phyloP scores from a whole-genome alignment of 1,139 yeast genomes.

The Pichia sp. region DNA sequence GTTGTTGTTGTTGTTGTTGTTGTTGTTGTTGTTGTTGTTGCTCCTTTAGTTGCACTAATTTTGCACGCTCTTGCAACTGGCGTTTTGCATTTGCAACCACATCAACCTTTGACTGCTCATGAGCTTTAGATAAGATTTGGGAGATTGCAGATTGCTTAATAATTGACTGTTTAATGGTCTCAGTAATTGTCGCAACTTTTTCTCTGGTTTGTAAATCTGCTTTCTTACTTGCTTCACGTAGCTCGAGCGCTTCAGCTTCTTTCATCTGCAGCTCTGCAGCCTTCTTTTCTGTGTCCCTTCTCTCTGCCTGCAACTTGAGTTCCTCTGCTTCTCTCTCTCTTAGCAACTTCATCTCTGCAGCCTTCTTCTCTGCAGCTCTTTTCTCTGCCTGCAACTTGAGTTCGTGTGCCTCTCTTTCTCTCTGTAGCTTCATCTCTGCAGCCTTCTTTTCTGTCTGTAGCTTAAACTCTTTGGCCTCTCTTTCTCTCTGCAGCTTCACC shows the following conservation, averaged over 20 bases:
- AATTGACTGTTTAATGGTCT: neutral
- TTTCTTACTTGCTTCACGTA: neutral
- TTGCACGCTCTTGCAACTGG: constrained; percentile 10
- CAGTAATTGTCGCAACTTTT: neutral
- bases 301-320: too few relatives aligned
- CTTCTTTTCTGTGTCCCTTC: too few relatives aligned
- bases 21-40: constrained; percentile 9
- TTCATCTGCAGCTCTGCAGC: neutral
- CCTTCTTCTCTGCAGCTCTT: neutral
- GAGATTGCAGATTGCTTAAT: constrained; percentile 3
- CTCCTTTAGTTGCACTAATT: neutral
- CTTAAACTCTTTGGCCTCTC: neutral
- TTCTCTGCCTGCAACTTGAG: constrained; percentile 1
- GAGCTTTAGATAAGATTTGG: constrained; percentile 2
- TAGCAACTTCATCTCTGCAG: neutral
- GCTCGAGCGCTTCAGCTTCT: neutral
- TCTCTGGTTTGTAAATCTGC: neutral
- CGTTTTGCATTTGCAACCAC: constrained; percentile 14
- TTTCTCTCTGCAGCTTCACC: constrained; percentile 2
- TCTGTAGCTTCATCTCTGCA: too few relatives aligned
- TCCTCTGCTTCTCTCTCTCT: neutral
- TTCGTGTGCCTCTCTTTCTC: too few relatives aligned
- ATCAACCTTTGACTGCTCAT: constrained; percentile 12
- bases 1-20: constrained; percentile 3
- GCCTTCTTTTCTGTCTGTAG: neutral